A percentile compares a stretch with the other conserved stretches of the same genome.
Evolutionary conservation across 768 basidiomycete genomes (phyloP).

Genomic region (Russula earlei): DNA sequence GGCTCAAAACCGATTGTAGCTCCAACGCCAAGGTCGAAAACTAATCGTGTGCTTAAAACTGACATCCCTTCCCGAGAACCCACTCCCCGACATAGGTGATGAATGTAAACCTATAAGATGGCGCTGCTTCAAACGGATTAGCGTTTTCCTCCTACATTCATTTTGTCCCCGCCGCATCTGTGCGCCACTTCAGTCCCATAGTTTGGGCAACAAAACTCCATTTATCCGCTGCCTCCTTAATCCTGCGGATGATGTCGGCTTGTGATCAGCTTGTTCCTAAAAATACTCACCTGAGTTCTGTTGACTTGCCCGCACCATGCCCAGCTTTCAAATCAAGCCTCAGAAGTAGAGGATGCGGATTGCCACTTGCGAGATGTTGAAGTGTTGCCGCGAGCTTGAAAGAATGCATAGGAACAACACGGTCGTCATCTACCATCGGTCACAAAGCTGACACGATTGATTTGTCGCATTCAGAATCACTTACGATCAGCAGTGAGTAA

Average conservation of each 20-base stretch:
- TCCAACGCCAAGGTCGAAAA: constrained; percentile 82
- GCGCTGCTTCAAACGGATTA: background rate
- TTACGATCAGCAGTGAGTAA: constrained; percentile 77
- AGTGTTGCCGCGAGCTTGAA: constrained; percentile 78
- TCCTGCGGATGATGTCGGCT: constrained; percentile 33
- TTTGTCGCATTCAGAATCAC: constrained; percentile 23
- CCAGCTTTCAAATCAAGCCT: constrained; percentile 75
- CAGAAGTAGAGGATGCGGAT: constrained; percentile 63
- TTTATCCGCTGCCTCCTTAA: constrained; percentile 68
- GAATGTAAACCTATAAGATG: background rate
- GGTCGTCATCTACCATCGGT: constrained; percentile 54
- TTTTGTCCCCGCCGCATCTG: background rate
- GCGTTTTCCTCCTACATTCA: background rate
- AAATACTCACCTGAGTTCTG: constrained; percentile 46
- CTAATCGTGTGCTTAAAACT: constrained; percentile 76
- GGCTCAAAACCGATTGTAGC: constrained; percentile 38
- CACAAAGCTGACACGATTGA: background rate
- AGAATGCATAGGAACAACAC: constrained; percentile 80
- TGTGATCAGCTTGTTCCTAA: background rate
- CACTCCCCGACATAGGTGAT: constrained; percentile 11
- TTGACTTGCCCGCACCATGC: constrained; percentile 74
- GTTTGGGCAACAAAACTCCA: constrained; percentile 68
- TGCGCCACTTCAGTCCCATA: constrained; percentile 36
- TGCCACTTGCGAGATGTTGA: constrained; percentile 54
- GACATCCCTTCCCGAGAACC: constrained; percentile 39